Base-by-base conservation (phyloP, 805 yeast species). In the Priceomyces melissophilus region DNA sequence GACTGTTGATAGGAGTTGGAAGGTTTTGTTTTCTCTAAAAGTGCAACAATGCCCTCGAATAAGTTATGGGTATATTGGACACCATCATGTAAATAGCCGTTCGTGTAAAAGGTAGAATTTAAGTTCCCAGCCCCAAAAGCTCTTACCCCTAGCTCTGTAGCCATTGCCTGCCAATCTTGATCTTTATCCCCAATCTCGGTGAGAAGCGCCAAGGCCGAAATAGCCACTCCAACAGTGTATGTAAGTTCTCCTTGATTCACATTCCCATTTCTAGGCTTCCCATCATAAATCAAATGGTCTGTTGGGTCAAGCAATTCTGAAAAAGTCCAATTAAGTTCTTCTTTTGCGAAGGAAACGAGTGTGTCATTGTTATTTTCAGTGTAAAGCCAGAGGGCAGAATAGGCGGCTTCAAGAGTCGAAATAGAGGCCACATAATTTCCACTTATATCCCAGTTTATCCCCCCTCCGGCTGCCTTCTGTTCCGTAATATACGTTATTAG, bases 401-500 rank as follows among this genome's bases (percentile, higher is more conserved):
- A 39, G 1, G 54, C 63, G 1, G 50, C 52, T 42, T 58, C 63
- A 12, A 50, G 40, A 11, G 55, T 53, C 5, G 61, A 55, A 30
- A 58, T 58, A 38, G 54, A 52, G 3, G 63, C 56, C 20, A 57
- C 46, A 39, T 58, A 58, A 14, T 32, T 33, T 8, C 42, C 47
- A 7, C 46, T 35, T 14, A 45, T 39, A 6, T 39, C 20, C 61
- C 61, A 58, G 12, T 31, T 40, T 11, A 57, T 44, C 2, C 61
- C 63, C 3, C 61, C 61, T 11, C 36, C 62, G 30, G 82, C 82
- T 47, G 85, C 93, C 40, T 79, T 74, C 62, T 85, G 87, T 38
- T 71, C 74, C 43, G 83, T 81, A 42, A 89, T 84, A 66, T 79
- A 87, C 60, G 86, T 88, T 54, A 91, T 67, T 56, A 90, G 88